Evolutionary conservation across 2,329 filamentous ascomycete genomes (phyloP).

Genomic region (Talaromyces piceae): DNA sequence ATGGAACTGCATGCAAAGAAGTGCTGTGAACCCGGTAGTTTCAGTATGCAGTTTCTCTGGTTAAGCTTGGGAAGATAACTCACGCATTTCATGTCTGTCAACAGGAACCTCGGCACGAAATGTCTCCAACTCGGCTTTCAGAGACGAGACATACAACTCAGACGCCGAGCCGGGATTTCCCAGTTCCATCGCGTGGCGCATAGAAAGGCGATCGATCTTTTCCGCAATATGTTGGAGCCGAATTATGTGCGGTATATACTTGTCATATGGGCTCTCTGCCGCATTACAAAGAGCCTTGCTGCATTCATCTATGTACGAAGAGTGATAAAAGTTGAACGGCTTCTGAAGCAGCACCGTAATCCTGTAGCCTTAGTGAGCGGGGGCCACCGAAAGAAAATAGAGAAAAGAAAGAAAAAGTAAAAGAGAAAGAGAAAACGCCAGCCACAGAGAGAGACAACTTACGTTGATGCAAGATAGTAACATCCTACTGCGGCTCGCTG

Average conservation of each 20-base stretch:
- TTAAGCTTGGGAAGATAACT: background rate
- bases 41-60: slow-evolving; percentile 6
- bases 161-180: slow-evolving; percentile 16
- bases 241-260: slow-evolving; percentile 29
- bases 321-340: slow-evolving; percentile 28
- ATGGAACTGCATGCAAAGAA: slow-evolving; percentile 34
- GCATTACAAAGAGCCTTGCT: slow-evolving; percentile 26
- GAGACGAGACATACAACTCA: slow-evolving; percentile 23
- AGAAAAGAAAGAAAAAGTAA: too few relatives aligned
- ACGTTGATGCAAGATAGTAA: slow-evolving; percentile 39
- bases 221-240: slow-evolving; percentile 34
- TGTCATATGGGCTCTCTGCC: slow-evolving; percentile 27
- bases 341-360: slow-evolving; percentile 33
- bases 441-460: slow-evolving; percentile 15
- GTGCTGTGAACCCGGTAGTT: slow-evolving; percentile 24
- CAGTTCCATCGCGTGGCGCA: slow-evolving; percentile 13
- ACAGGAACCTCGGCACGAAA: slow-evolving; percentile 21
- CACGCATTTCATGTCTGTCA: background rate
- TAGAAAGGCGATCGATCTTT: slow-evolving; percentile 25
- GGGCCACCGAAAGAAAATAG: too few relatives aligned
- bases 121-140: slow-evolving; percentile 25
- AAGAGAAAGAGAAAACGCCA: too few relatives aligned
- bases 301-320: slow-evolving; percentile 30
- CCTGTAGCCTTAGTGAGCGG: slow-evolving; percentile 14
- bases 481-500: slow-evolving; percentile 39